phyloP scores from a whole-genome alignment of 495 filamentous ascomycete genomes.

The Hypoxylon cercidicola region DNA sequence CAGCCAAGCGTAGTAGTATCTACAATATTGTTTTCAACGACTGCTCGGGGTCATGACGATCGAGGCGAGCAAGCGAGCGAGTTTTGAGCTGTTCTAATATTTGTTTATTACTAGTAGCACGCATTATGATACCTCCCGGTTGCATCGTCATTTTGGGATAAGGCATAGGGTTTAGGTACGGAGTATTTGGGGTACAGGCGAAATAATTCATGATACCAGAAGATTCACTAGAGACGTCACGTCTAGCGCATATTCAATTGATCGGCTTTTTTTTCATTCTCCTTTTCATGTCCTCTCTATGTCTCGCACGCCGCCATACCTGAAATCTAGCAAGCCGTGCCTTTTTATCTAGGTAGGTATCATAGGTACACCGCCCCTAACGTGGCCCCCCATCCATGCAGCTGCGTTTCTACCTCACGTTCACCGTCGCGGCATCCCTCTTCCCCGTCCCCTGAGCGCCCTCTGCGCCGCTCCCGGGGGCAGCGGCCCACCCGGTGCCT shows the following conservation, averaged over 20 bases:
- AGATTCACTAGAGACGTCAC: slow-evolving; percentile 10
- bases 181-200: no score
- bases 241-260: slow-evolving; percentile 17
- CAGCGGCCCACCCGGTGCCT: slow-evolving; percentile 79
- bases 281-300: slow-evolving; percentile 26
- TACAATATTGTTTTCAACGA: slow-evolving; percentile 42
- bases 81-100: no score
- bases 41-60: slow-evolving; percentile 8
- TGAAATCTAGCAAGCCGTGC: slow-evolving; percentile 18
- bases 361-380: slow-evolving; percentile 23
- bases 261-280: slow-evolving; percentile 29
- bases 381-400: slow-evolving; percentile 11
- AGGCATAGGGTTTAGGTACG: no score
- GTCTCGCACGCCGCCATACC: slow-evolving; percentile 15
- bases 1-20: slow-evolving; percentile 43
- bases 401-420: slow-evolving; percentile 10
- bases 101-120: no score
- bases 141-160: no score
- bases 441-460: slow-evolving; percentile 82
- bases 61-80: no score
- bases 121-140: no score
- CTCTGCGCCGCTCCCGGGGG: slow-evolving; percentile 94
- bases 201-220: slow-evolving; percentile 2
- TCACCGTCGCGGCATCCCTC: slow-evolving; percentile 90
- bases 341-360: slow-evolving; percentile 35